These are phyloP conservation scores for Mycena albidolilacea DNA, from an alignment of 768 basidiomycete genomes.

Conservation along the genomic window DNA sequence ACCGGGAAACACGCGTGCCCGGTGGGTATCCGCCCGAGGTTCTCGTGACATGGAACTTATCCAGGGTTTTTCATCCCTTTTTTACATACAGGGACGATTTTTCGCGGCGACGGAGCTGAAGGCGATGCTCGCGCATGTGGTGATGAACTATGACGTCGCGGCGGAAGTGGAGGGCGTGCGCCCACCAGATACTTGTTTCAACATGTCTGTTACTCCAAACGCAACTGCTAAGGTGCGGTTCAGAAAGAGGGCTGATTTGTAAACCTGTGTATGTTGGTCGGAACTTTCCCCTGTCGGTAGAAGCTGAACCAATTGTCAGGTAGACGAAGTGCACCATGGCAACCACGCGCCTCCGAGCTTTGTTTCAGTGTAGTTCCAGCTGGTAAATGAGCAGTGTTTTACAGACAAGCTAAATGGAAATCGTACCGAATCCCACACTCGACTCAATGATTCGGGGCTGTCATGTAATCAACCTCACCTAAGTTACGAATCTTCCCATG, in stretches of 20 bases:
- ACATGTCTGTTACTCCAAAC: slow-evolving; percentile 5
- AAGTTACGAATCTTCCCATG: too few species aligned
- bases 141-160: slow-evolving; percentile 14
- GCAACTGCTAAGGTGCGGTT: slow-evolving; percentile 7
- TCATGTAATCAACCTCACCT: too few species aligned
- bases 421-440: too few species aligned
- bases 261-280: background rate
- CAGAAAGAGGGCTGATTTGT: slow-evolving; percentile 1
- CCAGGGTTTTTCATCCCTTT: background rate
- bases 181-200: background rate
- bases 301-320: too few species aligned
- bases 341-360: too few species aligned
- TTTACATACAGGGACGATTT: slow-evolving; percentile 9
- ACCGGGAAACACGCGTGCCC: background rate
- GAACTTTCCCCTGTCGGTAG: too few species aligned
- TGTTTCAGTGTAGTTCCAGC: too few species aligned
- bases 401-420: too few species aligned
- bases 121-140: background rate
- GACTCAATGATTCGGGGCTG: too few species aligned
- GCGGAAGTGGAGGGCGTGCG: slow-evolving; percentile 13
- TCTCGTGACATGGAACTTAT: too few species aligned
- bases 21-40: background rate
- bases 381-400: too few species aligned
- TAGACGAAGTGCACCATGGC: too few species aligned
- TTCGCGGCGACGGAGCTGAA: slow-evolving; percentile 10